Base-by-base conservation (phyloP, 208 protist genomes). In the Endotrypanum monterogeii region DNA sequence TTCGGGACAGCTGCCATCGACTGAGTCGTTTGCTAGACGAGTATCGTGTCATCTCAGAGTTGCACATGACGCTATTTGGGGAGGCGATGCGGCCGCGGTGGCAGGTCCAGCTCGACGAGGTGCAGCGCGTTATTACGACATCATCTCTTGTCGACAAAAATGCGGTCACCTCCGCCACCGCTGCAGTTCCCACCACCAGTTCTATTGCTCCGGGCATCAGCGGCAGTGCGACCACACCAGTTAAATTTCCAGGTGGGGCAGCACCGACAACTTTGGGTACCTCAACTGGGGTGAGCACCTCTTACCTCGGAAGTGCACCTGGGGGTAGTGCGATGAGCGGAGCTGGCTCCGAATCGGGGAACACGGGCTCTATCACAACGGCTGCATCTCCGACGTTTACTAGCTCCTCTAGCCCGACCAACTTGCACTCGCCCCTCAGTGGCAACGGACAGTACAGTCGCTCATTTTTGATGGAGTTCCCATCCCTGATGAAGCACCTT, bases 51-150 rank as follows among this genome's bases (percentile, higher is more conserved):
- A 67, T 95, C 9, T 83, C 85, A 30, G 93, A 97, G 79, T 82
- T 97, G 72, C 90, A 97, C 76, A 63, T 78, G 54, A 71, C 89
- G 25, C 18, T 89, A 23, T 97, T 97, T 86, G 89, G 87, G 5
- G 93, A 97, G 72, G 71, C 83, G n/a, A 90, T 93, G 81, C 89
- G 89, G 23, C 83, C 89, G 54, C 88, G 90, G 11, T 97, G 91
- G 90, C 93, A 97, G 75, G 83, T 93, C 77, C 93, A 96, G 82
- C 84, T 97, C 16, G 89, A 97, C 65, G 93, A 94, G 78, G 82
- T 97, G 73, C 93, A 97, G 80, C 85, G 90, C 51, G 93, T 80
- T 28, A 96, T 97, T 68, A 82, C 82, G 23, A 94, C 83, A 9
- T 84, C 71, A 41, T 81, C 78, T 55, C 50, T 73, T 28, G 67